Percentiles rank a stretch among this genome's conserved stretches.
These are phyloP conservation scores for Hexamita inflata DNA, from an alignment of 208 protist species.

Conservation along the genomic window DNA sequence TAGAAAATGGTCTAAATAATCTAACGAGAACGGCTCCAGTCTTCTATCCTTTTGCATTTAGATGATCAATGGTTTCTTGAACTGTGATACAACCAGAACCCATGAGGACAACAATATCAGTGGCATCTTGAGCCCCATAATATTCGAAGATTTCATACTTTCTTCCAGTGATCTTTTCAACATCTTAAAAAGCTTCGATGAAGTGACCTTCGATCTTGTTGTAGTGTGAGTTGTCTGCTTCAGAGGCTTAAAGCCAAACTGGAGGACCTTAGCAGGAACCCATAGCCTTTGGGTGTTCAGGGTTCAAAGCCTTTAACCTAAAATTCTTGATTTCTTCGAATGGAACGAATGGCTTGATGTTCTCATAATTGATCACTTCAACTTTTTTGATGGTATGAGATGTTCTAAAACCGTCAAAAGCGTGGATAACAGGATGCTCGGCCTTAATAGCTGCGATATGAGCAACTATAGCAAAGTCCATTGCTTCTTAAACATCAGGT, in stretches of 20 bases:
- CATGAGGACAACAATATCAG: conserved; percentile 52
- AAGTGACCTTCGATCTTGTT: conserved; percentile 44
- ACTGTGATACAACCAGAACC: conserved; percentile 39
- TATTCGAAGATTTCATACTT: conserved; percentile 55
- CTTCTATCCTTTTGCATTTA: conserved; percentile 48
- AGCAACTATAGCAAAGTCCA: conserved; percentile 50
- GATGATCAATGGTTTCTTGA: conserved; percentile 47
- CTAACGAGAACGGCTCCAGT: conserved; percentile 54
- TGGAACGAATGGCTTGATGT: conserved; percentile 30
- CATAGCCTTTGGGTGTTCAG: conserved; percentile 43
- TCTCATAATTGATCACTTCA: conserved; percentile 19
- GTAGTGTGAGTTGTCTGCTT: conserved; percentile 50
- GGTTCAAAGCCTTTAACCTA: conserved; percentile 44
- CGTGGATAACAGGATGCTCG: conserved; percentile 46
- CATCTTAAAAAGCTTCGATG: conserved; percentile 42
- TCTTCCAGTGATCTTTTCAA: conserved; percentile 47
- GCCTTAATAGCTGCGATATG: conserved; percentile 54
- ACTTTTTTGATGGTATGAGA: conserved; percentile 46
- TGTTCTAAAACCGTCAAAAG: conserved; percentile 54
- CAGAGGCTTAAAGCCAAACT: conserved; percentile 52
- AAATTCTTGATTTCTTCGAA: conserved; percentile 37
- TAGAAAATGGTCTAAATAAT: conserved; percentile 54
- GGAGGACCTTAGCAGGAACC: conserved; percentile 49
- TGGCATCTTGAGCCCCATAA: conserved; percentile 46
- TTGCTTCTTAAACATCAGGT: conserved; percentile 48